Conservation (phyloP, 164 flowering plant species). For the Sextonia rubra region DNA sequence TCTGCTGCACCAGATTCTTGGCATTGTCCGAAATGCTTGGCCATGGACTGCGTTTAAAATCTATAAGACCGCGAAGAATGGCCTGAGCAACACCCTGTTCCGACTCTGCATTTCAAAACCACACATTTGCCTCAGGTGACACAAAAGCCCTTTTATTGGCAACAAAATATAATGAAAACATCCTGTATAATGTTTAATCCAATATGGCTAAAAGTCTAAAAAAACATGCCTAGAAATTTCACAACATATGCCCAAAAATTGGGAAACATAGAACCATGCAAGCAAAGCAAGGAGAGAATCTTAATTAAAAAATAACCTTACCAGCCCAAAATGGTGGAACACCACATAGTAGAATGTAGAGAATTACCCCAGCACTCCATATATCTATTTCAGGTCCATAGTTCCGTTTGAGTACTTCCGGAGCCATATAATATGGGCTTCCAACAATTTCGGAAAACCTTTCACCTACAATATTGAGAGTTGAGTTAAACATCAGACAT, state of each 20-base stretch:
- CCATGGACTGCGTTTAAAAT: constrained; percentile 95
- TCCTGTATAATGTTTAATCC: neutral
- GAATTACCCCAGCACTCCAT: constrained; percentile 98
- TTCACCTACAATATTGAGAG: constrained; percentile 44
- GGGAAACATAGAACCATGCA: neutral
- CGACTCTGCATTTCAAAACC: constrained; percentile 51
- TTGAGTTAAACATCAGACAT: neutral
- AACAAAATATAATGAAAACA: neutral
- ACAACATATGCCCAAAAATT: neutral
- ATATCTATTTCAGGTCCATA: constrained; percentile 70
- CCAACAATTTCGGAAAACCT: constrained; percentile 94
- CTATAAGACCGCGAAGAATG: constrained; percentile 83
- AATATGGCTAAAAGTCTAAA: too few species aligned
- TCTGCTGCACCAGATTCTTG: constrained; percentile 76
- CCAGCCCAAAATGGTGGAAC: constrained; percentile 99
- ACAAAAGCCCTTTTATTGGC: neutral
- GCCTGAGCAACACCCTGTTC: constrained; percentile 99
- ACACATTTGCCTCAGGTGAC: neutral
- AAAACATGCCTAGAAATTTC: neutral
- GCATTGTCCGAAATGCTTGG: constrained; percentile 87
- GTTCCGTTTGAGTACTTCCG: constrained; percentile 35
- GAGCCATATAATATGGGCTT: constrained; percentile 95
- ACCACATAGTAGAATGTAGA: constrained; percentile 55
- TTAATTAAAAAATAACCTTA: constrained; percentile 21
- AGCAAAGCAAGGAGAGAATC: neutral